Base-by-base conservation (phyloP, 1,284 basidiomycete species). In the Heterobasidion occidentale region DNA sequence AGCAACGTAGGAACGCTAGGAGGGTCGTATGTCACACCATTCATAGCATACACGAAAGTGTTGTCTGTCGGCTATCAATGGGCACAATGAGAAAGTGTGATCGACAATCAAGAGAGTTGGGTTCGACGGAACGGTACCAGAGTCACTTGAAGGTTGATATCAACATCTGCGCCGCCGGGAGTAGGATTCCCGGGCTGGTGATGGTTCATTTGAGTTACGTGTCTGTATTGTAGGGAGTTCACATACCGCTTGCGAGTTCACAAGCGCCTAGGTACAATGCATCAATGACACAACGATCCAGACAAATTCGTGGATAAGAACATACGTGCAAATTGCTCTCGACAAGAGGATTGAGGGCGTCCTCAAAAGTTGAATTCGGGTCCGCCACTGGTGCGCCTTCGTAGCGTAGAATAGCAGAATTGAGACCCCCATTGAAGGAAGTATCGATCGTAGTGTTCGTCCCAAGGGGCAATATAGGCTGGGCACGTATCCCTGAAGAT, bases 381-480 rank as follows among this genome's bases (percentile, higher is more conserved):
- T 84, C 77, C 7, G 53, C 54, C 1, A 57, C 56, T 0, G 67
- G 60, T 4, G 82, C 83, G 4, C 76, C 76, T 0, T 48, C 56
- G 61, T 86, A 86, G 17, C 77, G 74, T 36, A 85, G 62, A 56
- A 86, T 79, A 2, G 81, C 84, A 15, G 71, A 70, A 60, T 80
- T 80, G 48, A 74, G 62, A 6, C 75, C 75, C 7, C 67, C 68
- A 0, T 56, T 63, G 59, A 77, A 51, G 33, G 53, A 53, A 54
- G 52, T 51, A 12, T 50, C 44, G 19, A 15, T 34, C 5, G 12
- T 17, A 17, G 2, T 14, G 27, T 56, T 53, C 19, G 33, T 45
- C 12, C 17, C 19, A 45, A 45, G 19, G 49, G 11, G 3, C 19
- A 4, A 20, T 6, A 14, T 54, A 12, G 60, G 61, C 38, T 53